phyloP scores from a whole-genome alignment of 768 basidiomycete genomes.

The Sporobolomyces phaffii region DNA sequence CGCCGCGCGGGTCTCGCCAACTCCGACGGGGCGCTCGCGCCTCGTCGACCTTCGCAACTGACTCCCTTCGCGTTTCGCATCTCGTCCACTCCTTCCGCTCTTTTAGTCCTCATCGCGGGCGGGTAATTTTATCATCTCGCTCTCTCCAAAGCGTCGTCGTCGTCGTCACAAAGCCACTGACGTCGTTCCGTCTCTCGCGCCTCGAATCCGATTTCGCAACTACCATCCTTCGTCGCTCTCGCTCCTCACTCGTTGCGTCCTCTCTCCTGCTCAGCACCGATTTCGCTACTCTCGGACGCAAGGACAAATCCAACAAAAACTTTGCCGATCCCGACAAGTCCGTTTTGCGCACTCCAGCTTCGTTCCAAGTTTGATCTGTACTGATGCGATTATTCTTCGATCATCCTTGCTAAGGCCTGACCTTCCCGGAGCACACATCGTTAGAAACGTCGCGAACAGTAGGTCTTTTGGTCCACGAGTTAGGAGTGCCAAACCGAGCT shows the following conservation, averaged over 20 bases:
- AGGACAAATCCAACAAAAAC: constrained; percentile 31
- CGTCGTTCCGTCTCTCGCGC: neutral
- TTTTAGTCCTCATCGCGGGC: constrained; percentile 27
- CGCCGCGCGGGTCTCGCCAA: too few species aligned
- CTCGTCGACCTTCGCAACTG: neutral
- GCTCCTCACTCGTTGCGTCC: neutral
- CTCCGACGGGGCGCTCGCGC: neutral
- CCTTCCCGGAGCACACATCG: constrained; percentile 77
- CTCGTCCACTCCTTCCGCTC: neutral
- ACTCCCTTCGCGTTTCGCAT: neutral
- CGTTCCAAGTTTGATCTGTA: neutral
- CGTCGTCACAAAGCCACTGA: neutral
- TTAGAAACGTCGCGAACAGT: constrained; percentile 72
- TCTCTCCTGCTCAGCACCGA: constrained; percentile 24
- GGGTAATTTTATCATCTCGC: constrained; percentile 13
- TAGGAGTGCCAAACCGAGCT: too few species aligned
- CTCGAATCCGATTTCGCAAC: neutral
- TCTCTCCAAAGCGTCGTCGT: neutral
- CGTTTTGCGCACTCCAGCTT: too few species aligned
- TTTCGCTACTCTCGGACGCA: constrained; percentile 36
- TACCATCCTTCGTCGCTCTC: neutral
- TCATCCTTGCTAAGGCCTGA: constrained; percentile 56
- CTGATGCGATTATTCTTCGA: too few species aligned
- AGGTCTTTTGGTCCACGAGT: too few species aligned
- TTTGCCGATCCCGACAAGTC: constrained; percentile 2